Base-by-base conservation (phyloP, 345 rosid species). In the Murraya koenigii region DNA sequence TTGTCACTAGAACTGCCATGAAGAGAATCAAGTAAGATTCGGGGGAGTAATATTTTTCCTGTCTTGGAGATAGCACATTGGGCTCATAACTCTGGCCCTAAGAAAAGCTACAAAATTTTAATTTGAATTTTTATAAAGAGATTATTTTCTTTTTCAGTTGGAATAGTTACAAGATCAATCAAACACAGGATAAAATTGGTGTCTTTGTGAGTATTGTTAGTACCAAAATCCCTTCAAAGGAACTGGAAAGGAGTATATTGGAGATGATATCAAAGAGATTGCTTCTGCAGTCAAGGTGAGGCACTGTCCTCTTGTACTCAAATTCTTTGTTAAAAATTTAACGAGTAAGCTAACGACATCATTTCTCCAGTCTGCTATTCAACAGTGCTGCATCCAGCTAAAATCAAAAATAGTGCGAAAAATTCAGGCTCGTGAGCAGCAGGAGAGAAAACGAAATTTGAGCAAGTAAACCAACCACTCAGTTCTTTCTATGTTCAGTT, bases 161-260 rank as follows among this genome's bases (percentile, higher is more conserved):
- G 98, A 88, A 64, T 75, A 91, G 87, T 85, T 95, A 95, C 90
- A 95, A 92, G 92, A 92, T 95, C 80, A 93, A 92, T 89, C 98
- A 95, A 77, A 79, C 86, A 25, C 98, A 92, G 77, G 99, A 95
- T 69, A 93, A 91, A 81, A 87, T 93, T 32, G 98, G 99, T 33
- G 99, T 92, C 78, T 95, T 95, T 65, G 97, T 93, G 69, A 95
- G 98, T 88, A 86, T 93, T 39, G 97, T 95, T 62, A 95, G 98
- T 87, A 95, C 99, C 73, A 95, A 95, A 84, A 92, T 93, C 68
- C 99, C 17, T 95, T 95, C 81, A 95, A 95, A 82, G 99, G 98
- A 58, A 95, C 98, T 10, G 99, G 99, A 63, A 93, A 93, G 85
- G 99, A 95, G 80, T 95, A 93, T 72, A 93, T 95, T 69, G 99